Evolutionary conservation across 73 alveolate genomes (phyloP), one percentile per base, ranked within the genome.

Genomic region (Stentor roeselii): DNA sequence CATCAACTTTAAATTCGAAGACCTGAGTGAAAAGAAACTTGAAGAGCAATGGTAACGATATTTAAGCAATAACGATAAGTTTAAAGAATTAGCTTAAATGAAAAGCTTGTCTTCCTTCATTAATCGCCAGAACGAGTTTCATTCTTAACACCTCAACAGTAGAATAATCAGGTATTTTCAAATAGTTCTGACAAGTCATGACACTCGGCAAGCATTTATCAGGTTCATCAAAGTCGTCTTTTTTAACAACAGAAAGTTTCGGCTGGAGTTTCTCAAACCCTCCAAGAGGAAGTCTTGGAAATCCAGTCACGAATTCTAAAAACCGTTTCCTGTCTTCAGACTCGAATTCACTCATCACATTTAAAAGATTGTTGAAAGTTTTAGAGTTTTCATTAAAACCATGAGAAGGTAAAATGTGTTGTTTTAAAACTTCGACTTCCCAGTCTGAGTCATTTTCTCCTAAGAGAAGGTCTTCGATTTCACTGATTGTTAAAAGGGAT

Each of bases 321-420:
- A 83, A 83, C 42, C 30, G 6, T 3, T 59, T 4, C 82, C 82
- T 78, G 35, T 78, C 42, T 32, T 35, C 30, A 1, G 1, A 4
- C 3, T 30, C 4, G 3, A 78, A 59, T 59, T 78, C 39, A 1
- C 40, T 3, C 86, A 78, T 27, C 31, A 78, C 86, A 14, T 30
- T 39, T 39, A 78, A 42, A 3, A 78, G 36, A 27, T 38, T 41
- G 42, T 36, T 41, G 39, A 38, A 78, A 32, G 86, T 42, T 0
- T 37, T 59, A 3, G 86, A 78, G n/a, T 32, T 34, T 15, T 14
- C 75, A 86, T 82, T 86, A 84, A 83, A 92, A 36, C 99, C 99
- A 86, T 95, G 98, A 30, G 95, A 95, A 0, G 99, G 97, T 11
- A 84, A 86, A 35, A 93, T 83, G 83, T 87, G 84, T 83, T 91